Evolutionary conservation across 805 yeast genomes (phyloP).

Genomic region (Cyberlindnera xishuangbannaensis): DNA sequence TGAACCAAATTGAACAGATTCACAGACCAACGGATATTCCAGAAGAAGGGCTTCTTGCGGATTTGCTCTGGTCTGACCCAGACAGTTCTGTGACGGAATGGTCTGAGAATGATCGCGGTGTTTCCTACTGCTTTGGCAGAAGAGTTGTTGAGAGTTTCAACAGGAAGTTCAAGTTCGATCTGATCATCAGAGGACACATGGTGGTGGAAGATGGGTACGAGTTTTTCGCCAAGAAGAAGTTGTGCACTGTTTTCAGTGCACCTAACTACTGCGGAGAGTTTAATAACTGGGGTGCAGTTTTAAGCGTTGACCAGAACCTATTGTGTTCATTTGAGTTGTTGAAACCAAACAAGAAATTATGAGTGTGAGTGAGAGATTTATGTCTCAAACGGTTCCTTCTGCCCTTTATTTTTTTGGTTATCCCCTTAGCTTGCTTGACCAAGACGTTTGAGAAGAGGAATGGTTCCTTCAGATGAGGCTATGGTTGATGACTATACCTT

Average conservation of each 20-base stretch:
- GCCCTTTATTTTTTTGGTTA: too few relatives aligned
- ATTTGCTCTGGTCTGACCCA: conserved; percentile 81
- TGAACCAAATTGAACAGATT: conserved; percentile 65
- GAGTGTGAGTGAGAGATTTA: not conserved
- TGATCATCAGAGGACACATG: conserved; percentile 82
- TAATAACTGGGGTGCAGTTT: conserved; percentile 95
- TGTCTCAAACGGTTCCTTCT: too few relatives aligned
- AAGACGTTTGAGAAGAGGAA: too few relatives aligned
- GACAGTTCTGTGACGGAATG: conserved; percentile 53
- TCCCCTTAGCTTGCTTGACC: too few relatives aligned
- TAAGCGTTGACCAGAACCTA: conserved; percentile 91
- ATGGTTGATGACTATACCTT: too few relatives aligned
- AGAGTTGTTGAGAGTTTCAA: conserved; percentile 69
- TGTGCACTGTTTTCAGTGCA: conserved; percentile 77
- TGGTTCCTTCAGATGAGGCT: too few relatives aligned
- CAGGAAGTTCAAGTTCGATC: conserved; percentile 61
- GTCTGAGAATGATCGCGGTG: conserved; percentile 83
- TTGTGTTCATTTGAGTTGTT: conserved; percentile 89
- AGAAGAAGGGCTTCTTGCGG: conserved; percentile 71
- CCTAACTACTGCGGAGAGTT: conserved; percentile 63
- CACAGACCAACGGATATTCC: conserved; percentile 83
- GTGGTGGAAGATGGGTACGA: conserved; percentile 88
- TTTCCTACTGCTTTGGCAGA: conserved; percentile 69
- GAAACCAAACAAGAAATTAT: conserved; percentile 50
- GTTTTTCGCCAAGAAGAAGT: conserved; percentile 65